phyloP scores from a whole-genome alignment of 2,329 filamentous ascomycete genomes.

The Juglanconis juglandina region DNA sequence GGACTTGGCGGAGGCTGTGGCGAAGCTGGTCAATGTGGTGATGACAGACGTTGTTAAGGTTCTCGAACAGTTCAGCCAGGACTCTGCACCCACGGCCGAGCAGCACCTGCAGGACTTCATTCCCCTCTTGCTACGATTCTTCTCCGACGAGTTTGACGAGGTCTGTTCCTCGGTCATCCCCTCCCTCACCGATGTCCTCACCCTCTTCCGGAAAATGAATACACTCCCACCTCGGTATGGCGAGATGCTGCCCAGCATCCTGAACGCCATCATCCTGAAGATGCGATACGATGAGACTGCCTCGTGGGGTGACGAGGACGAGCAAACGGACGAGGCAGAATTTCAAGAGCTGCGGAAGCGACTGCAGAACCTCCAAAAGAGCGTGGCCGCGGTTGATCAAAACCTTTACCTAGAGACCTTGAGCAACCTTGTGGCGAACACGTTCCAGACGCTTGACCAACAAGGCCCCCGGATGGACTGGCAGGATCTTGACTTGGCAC shows the following conservation, averaged over 20 bases:
- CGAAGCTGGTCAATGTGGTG: conserved; percentile 89
- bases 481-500: conserved; percentile 88
- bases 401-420: conserved; percentile 82
- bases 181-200: conserved; percentile 85
- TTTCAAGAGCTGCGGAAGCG: conserved; percentile 92
- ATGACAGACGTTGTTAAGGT: conserved; percentile 83
- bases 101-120: conserved; percentile 79
- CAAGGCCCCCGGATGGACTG: conserved; percentile 77
- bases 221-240: conserved; percentile 71
- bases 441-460: conserved; percentile 76
- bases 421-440: conserved; percentile 81
- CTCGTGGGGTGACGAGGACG: conserved; percentile 88
- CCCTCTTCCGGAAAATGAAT: conserved; percentile 79
- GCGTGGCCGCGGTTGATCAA: conserved; percentile 85
- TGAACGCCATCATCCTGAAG: conserved; percentile 89
- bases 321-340: conserved; percentile 93
- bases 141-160: conserved; percentile 97
- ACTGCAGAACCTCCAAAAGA: conserved; percentile 87
- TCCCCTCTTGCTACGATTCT: conserved; percentile 85
- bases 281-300: conserved; percentile 98
- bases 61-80: conserved; percentile 65
- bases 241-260: conserved; percentile 79
- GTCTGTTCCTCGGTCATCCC: conserved; percentile 95
- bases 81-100: conserved; percentile 71
- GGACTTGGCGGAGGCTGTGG: conserved; percentile 90